phyloP scores from a whole-genome alignment of 2,329 filamentous ascomycete species.

The Hirsutella minnesotensis region DNA sequence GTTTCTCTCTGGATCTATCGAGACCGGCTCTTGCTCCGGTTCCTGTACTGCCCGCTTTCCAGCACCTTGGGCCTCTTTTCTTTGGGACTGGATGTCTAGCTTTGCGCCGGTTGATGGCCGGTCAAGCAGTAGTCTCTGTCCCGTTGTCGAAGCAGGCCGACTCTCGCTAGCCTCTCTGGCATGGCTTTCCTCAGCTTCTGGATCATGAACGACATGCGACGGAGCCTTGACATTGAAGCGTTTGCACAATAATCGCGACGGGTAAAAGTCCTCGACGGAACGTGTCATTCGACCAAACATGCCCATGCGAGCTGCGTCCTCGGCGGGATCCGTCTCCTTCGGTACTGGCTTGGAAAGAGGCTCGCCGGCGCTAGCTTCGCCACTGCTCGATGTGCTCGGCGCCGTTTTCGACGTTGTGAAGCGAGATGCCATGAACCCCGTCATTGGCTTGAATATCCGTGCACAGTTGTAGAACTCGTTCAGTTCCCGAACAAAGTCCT shows the following conservation, averaged over 20 bases:
- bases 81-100: neutral
- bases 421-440: constrained; percentile 81
- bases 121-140: neutral
- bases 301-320: constrained; percentile 75
- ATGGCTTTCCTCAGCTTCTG: constrained; percentile 17
- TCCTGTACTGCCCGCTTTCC: neutral
- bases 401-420: constrained; percentile 63
- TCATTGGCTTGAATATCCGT: constrained; percentile 79
- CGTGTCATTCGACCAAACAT: constrained; percentile 92
- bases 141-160: neutral
- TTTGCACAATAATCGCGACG: constrained; percentile 81
- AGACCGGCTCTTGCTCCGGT: constrained; percentile 4
- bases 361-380: constrained; percentile 9
- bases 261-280: constrained; percentile 58
- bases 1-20: constrained; percentile 63
- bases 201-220: constrained; percentile 48
- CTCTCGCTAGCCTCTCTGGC: neutral
- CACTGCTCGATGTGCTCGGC: constrained; percentile 13
- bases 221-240: constrained; percentile 81
- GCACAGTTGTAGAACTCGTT: constrained; percentile 57
- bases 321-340: constrained; percentile 53
- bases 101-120: neutral
- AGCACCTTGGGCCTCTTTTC: neutral
- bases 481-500: constrained; percentile 73
- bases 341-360: constrained; percentile 18